Evolutionary conservation across 2,329 filamentous ascomycete genomes (phyloP), one percentile per base, ranked within the genome.

Genomic region (Daldinia sp.): DNA sequence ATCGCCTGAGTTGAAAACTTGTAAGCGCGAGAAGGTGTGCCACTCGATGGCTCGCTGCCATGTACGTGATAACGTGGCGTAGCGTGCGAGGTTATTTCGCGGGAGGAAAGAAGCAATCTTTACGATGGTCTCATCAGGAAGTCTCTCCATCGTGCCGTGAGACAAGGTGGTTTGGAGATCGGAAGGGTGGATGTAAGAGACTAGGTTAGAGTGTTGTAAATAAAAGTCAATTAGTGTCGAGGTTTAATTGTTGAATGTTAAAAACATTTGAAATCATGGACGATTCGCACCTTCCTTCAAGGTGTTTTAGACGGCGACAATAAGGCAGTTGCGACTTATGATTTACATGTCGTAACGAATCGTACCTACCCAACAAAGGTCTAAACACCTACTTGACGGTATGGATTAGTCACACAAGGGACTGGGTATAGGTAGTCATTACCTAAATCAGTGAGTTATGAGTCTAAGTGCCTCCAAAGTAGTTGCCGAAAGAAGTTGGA

Each of bases 21-120:
- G 0, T 2, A 68, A 9, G 20, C 1, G 2, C 3, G 41, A 35
- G 4, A 64, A 68, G 9, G 50, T 48, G 35, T 28, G 42, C 1
- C 23, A 6, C 50, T 68, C 65, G 20, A 68, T 26, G n/a, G 33
- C 46, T 5, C 20, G 23, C 26, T 64, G 60, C 60, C 65, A 68
- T 48, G 4, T 5, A 5, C 23, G 23, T 18, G 58, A 66, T 13
- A 66, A n/a, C 12, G 35, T 46, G 6, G 58, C 53, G 18, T 48
- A 42, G 2, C 1, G 23, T 15, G 48, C 33, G 33, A 56, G 30
- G 15, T 2, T 3, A 1, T 1, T 1, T 5, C 15, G 1, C 15
- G 48, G 30, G 0, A 63, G 44, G 41, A 60, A 28, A 15, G 37
- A 41, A 13, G 33, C 23, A 35, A 67, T 60, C 2, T 28, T 55